These are phyloP conservation scores for Vanderwaltozyma polyspora DNA, from an alignment of 805 yeast genomes.

Conservation along the genomic window DNA sequence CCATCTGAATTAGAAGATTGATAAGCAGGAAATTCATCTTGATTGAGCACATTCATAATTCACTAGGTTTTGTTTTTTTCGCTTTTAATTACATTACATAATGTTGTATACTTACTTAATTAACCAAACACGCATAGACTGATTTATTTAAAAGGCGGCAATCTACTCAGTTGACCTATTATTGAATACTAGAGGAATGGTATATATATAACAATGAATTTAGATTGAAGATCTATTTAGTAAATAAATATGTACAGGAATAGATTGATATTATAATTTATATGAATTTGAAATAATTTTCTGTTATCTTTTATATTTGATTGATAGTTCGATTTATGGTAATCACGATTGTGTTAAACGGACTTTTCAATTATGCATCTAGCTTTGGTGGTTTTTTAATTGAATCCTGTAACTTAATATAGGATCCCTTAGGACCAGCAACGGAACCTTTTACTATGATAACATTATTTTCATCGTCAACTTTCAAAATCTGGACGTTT, in stretches of 20 bases:
- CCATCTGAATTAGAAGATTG: slow-evolving; percentile 91
- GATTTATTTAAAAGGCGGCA: no score
- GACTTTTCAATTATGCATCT: neutral
- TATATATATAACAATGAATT: no score
- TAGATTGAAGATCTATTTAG: no score
- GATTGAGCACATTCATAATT: neutral
- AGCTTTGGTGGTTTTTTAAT: slow-evolving; percentile 31
- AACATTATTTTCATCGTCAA: slow-evolving; percentile 71
- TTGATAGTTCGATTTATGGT: no score
- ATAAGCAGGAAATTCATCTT: slow-evolving; percentile 4
- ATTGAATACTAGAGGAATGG: no score
- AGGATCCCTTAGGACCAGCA: slow-evolving; percentile 76
- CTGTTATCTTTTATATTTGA: no score
- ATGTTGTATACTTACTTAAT: neutral
- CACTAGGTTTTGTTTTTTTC: neutral
- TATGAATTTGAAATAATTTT: no score
- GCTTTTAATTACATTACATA: neutral
- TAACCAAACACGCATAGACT: neutral
- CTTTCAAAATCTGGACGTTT: slow-evolving; percentile 66
- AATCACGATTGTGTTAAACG: no score
- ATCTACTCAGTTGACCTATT: no score
- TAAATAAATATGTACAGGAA: no score
- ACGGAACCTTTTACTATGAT: slow-evolving; percentile 80
- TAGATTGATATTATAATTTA: neutral
- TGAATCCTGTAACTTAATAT: slow-evolving; percentile 71